Conservation (phyloP, 257 asterid species). For the Capsicum chinense region DNA sequence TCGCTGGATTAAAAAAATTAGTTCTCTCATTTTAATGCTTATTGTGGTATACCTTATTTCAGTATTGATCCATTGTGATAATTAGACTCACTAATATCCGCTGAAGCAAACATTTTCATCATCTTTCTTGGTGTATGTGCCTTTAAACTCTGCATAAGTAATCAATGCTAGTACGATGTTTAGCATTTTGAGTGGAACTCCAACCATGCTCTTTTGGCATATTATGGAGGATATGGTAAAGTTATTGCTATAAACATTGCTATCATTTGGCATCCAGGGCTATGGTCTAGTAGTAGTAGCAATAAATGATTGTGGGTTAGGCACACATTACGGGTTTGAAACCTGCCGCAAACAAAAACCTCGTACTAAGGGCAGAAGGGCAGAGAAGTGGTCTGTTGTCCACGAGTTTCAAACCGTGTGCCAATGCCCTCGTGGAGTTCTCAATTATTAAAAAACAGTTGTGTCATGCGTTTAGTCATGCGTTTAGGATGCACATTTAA, state of each 20-base stretch:
- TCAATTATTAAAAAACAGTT: background rate
- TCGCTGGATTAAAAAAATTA: background rate
- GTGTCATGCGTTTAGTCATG: too few relatives aligned
- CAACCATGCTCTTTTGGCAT: background rate
- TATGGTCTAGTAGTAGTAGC: background rate
- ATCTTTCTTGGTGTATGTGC: background rate
- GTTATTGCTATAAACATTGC: background rate
- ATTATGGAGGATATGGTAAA: background rate
- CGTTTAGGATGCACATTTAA: too few relatives aligned
- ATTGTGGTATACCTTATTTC: background rate
- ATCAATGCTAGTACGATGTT: background rate
- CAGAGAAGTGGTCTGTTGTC: background rate
- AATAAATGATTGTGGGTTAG: background rate
- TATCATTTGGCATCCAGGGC: background rate
- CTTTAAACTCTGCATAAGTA: background rate
- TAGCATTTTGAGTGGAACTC: background rate
- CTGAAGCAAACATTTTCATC: background rate
- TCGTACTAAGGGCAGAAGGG: background rate
- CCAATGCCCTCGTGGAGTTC: background rate
- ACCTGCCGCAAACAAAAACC: background rate
- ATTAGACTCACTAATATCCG: background rate
- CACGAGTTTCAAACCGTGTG: background rate
- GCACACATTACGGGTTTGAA: background rate
- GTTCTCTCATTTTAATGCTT: slow-evolving; percentile 2
- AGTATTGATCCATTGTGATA: background rate